These are phyloP conservation scores for Cyathus olla DNA, from an alignment of 1,284 basidiomycete species.

Conservation along the genomic window DNA sequence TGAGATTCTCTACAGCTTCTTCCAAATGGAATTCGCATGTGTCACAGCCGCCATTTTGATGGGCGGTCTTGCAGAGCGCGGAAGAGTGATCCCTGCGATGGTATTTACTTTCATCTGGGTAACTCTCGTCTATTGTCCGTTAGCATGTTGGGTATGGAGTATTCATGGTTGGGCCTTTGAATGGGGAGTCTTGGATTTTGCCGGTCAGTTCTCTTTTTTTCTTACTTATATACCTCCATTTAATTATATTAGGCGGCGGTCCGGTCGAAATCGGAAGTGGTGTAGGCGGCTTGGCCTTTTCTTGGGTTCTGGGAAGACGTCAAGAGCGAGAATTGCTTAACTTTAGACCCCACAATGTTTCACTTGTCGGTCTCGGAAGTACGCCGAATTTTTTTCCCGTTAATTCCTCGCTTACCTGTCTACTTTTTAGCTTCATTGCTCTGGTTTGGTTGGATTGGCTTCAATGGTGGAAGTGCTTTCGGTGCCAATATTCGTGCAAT, in stretches of 20 bases:
- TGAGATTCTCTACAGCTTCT: constrained; percentile 84
- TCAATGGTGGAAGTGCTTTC: constrained; percentile 85
- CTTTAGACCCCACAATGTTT: constrained; percentile 95
- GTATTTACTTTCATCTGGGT: constrained; percentile 91
- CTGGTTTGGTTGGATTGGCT: constrained; percentile 90
- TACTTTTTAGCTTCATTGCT: constrained; percentile 69
- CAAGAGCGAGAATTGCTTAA: constrained; percentile 87
- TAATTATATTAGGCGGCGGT: constrained; percentile 90
- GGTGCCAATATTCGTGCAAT: constrained; percentile 92
- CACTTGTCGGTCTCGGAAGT: constrained; percentile 89
- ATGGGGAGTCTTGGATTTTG: constrained; percentile 92
- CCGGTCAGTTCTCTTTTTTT: constrained; percentile 53
- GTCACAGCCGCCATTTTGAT: constrained; percentile 83
- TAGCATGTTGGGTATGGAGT: constrained; percentile 60
- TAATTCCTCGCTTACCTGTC: constrained; percentile 41
- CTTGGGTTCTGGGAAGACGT: constrained; percentile 84
- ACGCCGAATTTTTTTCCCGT: constrained; percentile 55
- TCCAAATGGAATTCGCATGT: constrained; percentile 90
- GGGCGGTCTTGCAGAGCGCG: constrained; percentile 90
- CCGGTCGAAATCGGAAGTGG: constrained; percentile 96
- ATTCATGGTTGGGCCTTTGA: constrained; percentile 86
- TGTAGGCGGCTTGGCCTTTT: constrained; percentile 87
- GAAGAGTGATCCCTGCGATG: constrained; percentile 89
- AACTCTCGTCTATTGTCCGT: constrained; percentile 86
- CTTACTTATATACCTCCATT: too few relatives aligned